Evolutionary conservation across 2,329 filamentous ascomycete species (phyloP).

Genomic region (Aspergillus caelatus): DNA sequence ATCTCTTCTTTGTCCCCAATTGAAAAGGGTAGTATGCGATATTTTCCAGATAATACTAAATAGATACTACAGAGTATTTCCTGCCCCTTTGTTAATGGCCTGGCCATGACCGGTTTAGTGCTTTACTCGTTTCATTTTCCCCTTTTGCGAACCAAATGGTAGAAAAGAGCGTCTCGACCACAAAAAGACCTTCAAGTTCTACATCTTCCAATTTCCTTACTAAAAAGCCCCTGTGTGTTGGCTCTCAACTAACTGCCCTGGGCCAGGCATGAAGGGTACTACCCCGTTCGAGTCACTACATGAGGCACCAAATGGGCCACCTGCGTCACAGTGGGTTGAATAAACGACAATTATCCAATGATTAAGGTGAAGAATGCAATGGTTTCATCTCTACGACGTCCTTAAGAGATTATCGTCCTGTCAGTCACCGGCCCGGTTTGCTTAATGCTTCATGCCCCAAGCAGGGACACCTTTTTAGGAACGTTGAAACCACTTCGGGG

Average conservation of each 20-base stretch:
- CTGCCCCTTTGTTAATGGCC: neutral
- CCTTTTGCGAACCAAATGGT: neutral
- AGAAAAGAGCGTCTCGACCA: neutral
- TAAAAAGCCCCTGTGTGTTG: neutral
- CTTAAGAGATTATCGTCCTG: neutral
- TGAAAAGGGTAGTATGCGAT: neutral
- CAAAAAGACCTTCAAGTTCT: neutral
- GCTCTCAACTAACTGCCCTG: conserved; percentile 4
- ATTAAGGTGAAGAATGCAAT: conserved; percentile 7
- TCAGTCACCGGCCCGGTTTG: conserved; percentile 1
- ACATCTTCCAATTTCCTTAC: neutral
- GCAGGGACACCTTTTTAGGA: neutral
- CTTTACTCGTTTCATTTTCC: neutral
- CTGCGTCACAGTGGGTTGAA: conserved; percentile 1
- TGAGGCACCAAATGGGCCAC: conserved; percentile 4
- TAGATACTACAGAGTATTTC: neutral
- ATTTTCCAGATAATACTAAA: too few relatives aligned
- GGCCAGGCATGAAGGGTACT: conserved; percentile 1
- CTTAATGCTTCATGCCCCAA: neutral
- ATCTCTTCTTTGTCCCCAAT: too few relatives aligned
- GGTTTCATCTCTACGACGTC: conserved; percentile 4
- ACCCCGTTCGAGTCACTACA: conserved; percentile 4
- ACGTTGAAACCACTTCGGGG: conserved; percentile 6
- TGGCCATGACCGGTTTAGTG: neutral
- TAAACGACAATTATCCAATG: neutral